Base-by-base conservation (phyloP, 1,139 yeast genomes). In the Candida neerlandica region DNA sequence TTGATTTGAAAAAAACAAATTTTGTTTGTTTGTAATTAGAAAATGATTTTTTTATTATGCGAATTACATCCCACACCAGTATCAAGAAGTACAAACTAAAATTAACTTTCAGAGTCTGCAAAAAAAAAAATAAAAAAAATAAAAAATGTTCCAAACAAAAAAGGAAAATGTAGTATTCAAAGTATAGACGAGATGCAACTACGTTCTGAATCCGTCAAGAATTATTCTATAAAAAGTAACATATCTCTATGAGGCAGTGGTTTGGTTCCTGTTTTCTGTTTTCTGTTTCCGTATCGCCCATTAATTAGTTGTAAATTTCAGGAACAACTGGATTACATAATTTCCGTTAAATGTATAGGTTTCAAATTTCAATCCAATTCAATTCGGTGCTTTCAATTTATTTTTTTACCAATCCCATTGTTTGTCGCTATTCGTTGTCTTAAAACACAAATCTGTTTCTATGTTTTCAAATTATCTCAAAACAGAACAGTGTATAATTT, bases 1-100 rank as follows among this genome's bases (percentile, higher is more conserved):
- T 3, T 23, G 27, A 23, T 23, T 14, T 11, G 27, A 37, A 16
- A 37, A n/a, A 15, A 34, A 37, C 27, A 15, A 34, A 34, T 18
- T 19, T 37, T 37, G n/a, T 37, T 37, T 37, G 41, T 37, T 37
- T 37, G 41, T 37, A 37, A 37, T 37, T 37, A 37, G 41, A 37
- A 37, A 37, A 37, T 37, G 41, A 37, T 21, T 37, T 37, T 5
- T 19, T 2, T 15, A 37, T 19, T 37, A 37, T 37, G 41, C 41
- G 41, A 37, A 37, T 37, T 37, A 37, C 41, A 37, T 15, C 5
- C 35, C 16, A 33, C n/a, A 5, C 10, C n/a, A 35, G 18, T n/a
- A 35, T 15, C 26, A 18, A 19, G 18, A 18, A 18, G 12, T 7
- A 32, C 14, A 32, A 32, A 6, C 14, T 32, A 14, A 32, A n/a